A percentile compares a stretch with the other conserved stretches of the same genome.
These are phyloP conservation scores for Boletellus ananiceps DNA, from an alignment of 768 basidiomycete species.

Conservation along the genomic window DNA sequence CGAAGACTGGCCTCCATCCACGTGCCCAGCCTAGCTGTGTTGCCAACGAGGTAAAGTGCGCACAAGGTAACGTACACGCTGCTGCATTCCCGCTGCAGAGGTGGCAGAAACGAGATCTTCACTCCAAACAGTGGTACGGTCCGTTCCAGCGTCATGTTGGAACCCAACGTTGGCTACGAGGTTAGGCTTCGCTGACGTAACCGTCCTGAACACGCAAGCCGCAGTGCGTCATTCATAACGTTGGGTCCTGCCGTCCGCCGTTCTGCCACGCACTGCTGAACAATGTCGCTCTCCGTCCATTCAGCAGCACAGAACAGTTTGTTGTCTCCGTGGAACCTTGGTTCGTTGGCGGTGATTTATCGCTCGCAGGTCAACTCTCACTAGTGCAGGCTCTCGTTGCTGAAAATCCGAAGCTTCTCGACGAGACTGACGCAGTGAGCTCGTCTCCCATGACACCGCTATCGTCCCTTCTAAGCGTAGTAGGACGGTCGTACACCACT, in stretches of 20 bases:
- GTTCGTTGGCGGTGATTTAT: background rate
- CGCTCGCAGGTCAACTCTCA: conserved; percentile 57
- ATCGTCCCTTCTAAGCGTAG: background rate
- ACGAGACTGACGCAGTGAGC: conserved; percentile 59
- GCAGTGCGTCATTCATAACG: too few species aligned
- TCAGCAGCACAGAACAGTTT: conserved; percentile 67
- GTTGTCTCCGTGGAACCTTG: too few species aligned
- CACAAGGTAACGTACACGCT: too few species aligned
- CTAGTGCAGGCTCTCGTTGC: conserved; percentile 62
- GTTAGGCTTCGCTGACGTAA: conserved; percentile 21
- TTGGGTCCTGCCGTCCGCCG: too few species aligned
- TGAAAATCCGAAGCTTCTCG: conserved; percentile 58
- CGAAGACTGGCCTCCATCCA: background rate
- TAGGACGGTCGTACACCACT: conserved; percentile 78
- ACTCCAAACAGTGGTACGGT: too few species aligned
- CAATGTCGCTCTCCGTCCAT: conserved; percentile 50
- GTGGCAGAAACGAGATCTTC: background rate
- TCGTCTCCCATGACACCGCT: background rate
- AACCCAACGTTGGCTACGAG: conserved; percentile 12
- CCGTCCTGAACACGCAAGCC: conserved; percentile 9
- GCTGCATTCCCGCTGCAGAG: too few species aligned
- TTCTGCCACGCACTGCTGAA: background rate
- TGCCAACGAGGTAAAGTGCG: background rate
- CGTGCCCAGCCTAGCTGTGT: conserved; percentile 6
- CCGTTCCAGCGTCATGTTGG: too few species aligned